A percentile compares a stretch with the other conserved stretches of the same genome.
Conservation (phyloP, 2,329 filamentous ascomycete genomes). For the Trichoderma harzianum region DNA sequence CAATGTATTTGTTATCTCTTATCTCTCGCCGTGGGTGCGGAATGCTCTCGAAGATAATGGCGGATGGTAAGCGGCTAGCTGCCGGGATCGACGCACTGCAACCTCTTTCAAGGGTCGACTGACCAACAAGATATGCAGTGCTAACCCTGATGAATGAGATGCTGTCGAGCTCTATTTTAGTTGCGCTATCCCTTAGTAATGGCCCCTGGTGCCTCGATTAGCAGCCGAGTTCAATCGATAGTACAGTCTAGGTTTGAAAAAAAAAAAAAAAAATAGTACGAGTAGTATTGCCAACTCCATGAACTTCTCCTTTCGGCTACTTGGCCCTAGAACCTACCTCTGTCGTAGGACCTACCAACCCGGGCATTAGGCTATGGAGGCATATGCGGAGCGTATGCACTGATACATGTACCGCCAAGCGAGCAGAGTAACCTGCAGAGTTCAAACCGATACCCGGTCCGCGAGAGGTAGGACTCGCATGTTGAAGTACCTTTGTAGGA, state of each 20-base stretch:
- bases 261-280: too few species aligned
- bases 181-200: not conserved
- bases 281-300: not conserved
- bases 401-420: not conserved
- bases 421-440: not conserved
- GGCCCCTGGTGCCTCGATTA: not conserved
- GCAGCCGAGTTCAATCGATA: not conserved
- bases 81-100: not conserved
- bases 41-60: not conserved
- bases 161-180: not conserved
- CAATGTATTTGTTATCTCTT: not conserved
- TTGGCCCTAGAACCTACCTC: not conserved
- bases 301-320: not conserved
- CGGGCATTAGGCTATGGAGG: not conserved
- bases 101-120: not conserved
- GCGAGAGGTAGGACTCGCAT: not conserved
- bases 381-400: not conserved
- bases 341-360: not conserved
- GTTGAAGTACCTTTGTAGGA: not conserved
- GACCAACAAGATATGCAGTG: not conserved
- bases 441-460: not conserved
- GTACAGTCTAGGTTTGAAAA: not conserved
- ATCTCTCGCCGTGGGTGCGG: not conserved
- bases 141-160: not conserved
- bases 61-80: not conserved